Base-by-base conservation (phyloP, 2,329 filamentous ascomycete genomes). In the Penicillium nordicum region DNA sequence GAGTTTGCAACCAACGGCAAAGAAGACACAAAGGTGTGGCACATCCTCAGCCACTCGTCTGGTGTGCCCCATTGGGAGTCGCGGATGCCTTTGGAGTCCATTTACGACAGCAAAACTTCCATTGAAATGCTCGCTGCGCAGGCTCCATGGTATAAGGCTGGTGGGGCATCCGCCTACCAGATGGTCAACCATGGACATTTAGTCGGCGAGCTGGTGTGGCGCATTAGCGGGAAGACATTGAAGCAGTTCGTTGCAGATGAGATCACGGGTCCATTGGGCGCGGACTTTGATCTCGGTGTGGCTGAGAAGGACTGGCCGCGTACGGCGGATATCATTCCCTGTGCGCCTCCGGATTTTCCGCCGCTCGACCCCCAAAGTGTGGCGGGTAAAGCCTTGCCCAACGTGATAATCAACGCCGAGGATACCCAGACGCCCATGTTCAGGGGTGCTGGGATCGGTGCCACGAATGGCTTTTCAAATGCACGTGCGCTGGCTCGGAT, bases 241-340 rank as follows among this genome's bases (percentile, higher is more conserved):
- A 69, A 66, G n/a, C 65, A 79, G 32, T 81, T 81, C 57, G 69
- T 79, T 27, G 62, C 59, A 2, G 72, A 76, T 1, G 75, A 78
- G 48, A 75, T 83, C 23, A 69, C 76, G 0, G 63, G 48, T 0
- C 79, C 80, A 0, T 59, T 79, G 4, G 61, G 62, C 0, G 79
- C 79, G 1, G 80, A 82, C 61, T 81, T 80, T 52, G 72, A 76
- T 41, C 68, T 82, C 16, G 79, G 79, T 1, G 67, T 74, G 2
- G 47, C 59, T 1, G 76, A 82, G 47, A 62, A 72, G 7, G 74
- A 80, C 57, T 76, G 71, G 71, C 38, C 57, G 3, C 78, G 79
- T 9, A 63, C 78, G 3, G 70, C 76, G 0, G 66, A 74, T 7
- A 56, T 78, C 4, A 55, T 74, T 0, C 60, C 72, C 5, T 68